Percentiles rank a stretch among this genome's conserved stretches.
Conservation (phyloP, 75 land plant species). For the Adiantum capillusveneris region DNA sequence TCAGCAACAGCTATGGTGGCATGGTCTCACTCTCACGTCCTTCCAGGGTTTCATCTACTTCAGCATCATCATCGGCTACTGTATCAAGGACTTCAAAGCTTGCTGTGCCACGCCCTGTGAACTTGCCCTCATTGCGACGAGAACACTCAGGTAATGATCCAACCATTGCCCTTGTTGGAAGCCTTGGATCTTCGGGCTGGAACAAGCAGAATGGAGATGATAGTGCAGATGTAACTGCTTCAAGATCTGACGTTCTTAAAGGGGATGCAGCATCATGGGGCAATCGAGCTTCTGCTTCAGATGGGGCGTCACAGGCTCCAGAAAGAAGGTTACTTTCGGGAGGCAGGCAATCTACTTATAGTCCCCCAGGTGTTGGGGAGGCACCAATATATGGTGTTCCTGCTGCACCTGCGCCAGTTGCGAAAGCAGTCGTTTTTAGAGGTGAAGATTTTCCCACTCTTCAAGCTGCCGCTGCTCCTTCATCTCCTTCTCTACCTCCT, state of each 20-base stretch:
- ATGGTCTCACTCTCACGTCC: constrained; percentile 74
- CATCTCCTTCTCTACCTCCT: constrained; percentile 12
- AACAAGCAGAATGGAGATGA: constrained; percentile 33
- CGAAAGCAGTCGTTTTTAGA: constrained; percentile 59
- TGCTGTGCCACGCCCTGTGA: constrained; percentile 88
- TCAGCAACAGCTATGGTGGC: constrained; percentile 49
- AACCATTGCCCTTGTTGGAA: constrained; percentile 28
- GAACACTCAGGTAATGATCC: constrained; percentile 78
- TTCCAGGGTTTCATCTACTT: constrained; percentile 18
- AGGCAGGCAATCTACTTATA: background rate
- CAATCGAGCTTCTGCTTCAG: background rate
- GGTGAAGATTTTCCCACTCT: constrained; percentile 96
- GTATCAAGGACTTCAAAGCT: constrained; percentile 46
- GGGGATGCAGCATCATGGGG: background rate
- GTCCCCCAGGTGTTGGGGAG: background rate
- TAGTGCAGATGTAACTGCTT: no score
- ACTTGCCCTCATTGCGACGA: constrained; percentile 76
- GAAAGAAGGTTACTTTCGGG: background rate
- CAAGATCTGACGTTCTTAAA: background rate
- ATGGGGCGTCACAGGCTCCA: background rate
- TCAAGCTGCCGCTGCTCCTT: constrained; percentile 49
- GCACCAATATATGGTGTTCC: background rate
- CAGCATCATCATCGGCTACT: constrained; percentile 5
- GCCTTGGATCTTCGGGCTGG: constrained; percentile 51
- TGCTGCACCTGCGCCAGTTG: constrained; percentile 4